Conservation (phyloP, 257 asterid species). For the Fraxinus quadrangulata region DNA sequence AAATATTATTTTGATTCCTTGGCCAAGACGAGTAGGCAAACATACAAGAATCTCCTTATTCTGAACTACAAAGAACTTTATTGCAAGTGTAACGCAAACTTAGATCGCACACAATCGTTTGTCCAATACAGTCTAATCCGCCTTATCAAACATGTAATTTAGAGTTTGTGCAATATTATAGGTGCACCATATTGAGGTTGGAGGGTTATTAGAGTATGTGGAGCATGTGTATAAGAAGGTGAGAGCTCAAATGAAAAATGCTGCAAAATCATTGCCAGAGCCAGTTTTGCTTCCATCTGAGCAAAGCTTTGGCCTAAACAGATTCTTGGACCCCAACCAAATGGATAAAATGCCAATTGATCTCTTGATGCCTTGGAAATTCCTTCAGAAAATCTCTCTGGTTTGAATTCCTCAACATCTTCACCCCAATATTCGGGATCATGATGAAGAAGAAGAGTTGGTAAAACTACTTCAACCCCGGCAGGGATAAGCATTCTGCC, state of each 20-base stretch:
- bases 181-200: neutral
- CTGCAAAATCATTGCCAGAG: neutral
- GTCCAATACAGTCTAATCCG: neutral
- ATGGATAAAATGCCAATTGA: conserved; percentile 18
- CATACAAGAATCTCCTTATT: no score
- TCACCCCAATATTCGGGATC: conserved; percentile 27
- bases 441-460: conserved; percentile 11
- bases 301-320: conserved; percentile 10
- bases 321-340: conserved; percentile 20
- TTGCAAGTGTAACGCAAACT: neutral
- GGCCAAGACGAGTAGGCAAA: no score
- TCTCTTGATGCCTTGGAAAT: conserved; percentile 18
- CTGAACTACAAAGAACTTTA: neutral
- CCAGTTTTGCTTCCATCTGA: neutral
- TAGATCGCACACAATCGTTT: neutral
- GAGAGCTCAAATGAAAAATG: conserved; percentile 4
- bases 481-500: conserved; percentile 14
- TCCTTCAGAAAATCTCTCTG: conserved; percentile 25
- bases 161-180: neutral
- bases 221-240: conserved; percentile 14
- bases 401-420: conserved; percentile 25
- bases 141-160: neutral
- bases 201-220: neutral
- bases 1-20: no score
- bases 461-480: conserved; percentile 18